A percentile compares a stretch with the other conserved stretches of the same genome.
phyloP scores from a whole-genome alignment of 257 asterid species.

The Solanum gracilifrons region DNA sequence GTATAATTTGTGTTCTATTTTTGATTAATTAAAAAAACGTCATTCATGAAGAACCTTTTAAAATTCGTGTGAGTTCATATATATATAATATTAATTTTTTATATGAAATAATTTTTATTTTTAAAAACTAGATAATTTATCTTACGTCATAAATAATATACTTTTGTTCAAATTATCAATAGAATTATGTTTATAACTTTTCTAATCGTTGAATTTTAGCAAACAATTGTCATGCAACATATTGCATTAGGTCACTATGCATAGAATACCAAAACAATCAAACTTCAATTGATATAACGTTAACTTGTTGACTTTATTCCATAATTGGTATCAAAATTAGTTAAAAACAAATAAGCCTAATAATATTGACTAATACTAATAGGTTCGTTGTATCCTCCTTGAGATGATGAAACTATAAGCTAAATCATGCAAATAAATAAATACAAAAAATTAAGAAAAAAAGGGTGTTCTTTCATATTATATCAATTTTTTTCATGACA shows the following conservation, averaged over 20 bases:
- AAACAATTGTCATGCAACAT: not conserved
- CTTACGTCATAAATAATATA: not conserved
- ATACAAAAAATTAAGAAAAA: not conserved
- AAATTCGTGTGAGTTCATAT: not conserved
- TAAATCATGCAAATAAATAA: not conserved
- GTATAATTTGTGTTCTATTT: not conserved
- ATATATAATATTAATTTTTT: not conserved
- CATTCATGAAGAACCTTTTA: not conserved
- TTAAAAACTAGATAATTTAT: rapidly evolving
- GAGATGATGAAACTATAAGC: not conserved
- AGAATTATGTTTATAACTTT: not conserved
- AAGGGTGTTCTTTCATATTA: not conserved
- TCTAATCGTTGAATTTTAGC: not conserved
- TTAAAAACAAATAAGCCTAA: not conserved
- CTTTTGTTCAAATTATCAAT: not conserved
- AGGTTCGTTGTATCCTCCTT: not conserved
- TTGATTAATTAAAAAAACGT: too few relatives aligned
- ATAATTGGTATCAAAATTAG: not conserved
- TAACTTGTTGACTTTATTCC: not conserved
- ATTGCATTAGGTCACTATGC: not conserved
- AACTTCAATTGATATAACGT: not conserved
- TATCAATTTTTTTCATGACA: not conserved
- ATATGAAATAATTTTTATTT: not conserved
- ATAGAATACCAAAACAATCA: not conserved
- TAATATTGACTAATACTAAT: not conserved